A percentile compares a stretch with the other conserved stretches of the same genome.
phyloP scores from a whole-genome alignment of 495 filamentous ascomycete species.

The Penicillium malachiteum region DNA sequence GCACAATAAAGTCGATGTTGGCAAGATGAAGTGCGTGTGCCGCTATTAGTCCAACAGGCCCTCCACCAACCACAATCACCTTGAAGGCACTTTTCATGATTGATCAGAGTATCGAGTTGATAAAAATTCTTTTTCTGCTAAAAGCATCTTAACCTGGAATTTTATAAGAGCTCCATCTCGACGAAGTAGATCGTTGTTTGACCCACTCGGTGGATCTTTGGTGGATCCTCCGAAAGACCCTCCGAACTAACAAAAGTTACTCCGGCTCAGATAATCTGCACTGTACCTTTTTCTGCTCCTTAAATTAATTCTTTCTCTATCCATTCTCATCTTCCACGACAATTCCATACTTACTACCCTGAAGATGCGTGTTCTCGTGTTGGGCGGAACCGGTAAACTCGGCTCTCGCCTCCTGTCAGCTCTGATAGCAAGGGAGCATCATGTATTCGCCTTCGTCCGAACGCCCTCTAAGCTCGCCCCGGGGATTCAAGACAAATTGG shows the following conservation, averaged over 20 bases:
- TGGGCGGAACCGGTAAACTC: slow-evolving; percentile 45
- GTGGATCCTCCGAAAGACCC: no score
- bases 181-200: no score
- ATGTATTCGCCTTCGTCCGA: slow-evolving; percentile 39
- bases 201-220: no score
- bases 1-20: slow-evolving; percentile 51
- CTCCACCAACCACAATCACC: slow-evolving; percentile 54
- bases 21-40: slow-evolving; percentile 48
- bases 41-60: slow-evolving; percentile 47
- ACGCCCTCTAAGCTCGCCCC: slow-evolving; percentile 32
- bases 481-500: slow-evolving; percentile 18
- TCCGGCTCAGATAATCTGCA: no score
- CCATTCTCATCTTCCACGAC: not conserved
- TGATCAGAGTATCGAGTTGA: no score
- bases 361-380: slow-evolving; percentile 42
- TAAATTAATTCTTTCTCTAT: no score
- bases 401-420: slow-evolving; percentile 40
- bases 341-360: not conserved
- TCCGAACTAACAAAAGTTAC: no score
- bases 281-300: no score
- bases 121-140: no score
- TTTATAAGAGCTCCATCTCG: no score
- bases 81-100: slow-evolving; percentile 23
- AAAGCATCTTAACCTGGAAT: no score
- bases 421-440: slow-evolving; percentile 38